Base-by-base conservation (phyloP, 2,329 filamentous ascomycete genomes). In the Cladosporium sp. region DNA sequence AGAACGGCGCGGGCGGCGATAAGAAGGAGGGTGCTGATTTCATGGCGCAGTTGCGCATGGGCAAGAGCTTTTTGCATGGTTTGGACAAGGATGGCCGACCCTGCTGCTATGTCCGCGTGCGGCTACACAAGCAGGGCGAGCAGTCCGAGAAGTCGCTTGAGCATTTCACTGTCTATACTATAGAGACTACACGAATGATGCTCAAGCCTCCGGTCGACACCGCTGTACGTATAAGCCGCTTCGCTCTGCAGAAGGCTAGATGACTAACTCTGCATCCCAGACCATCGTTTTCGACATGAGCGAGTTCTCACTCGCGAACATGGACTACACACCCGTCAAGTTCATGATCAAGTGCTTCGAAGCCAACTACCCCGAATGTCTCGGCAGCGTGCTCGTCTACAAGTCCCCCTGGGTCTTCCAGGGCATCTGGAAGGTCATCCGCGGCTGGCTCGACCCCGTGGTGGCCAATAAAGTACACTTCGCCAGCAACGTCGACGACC, bases 321-420 rank as follows among this genome's bases (percentile, higher is more conserved):
- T 98, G 93, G 93, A 98, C 70, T 97, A 97, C 69, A 82, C 87
- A 0, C 92, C 93, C 1, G 89, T 98, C 53, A 98, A 95, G 66
- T 98, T 97, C 73, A 96, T 98, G 86, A 96, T 98, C 71, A 95
- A 95, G 71, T 95, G 91, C 70, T 98, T 98, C 66, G 93, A 98
- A 74, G 93, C 93, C 55, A 97, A 98, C 69, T 98, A 97, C 63
- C 93, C 93, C 0, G 93, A 98, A 70, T 92, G 84, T 44, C 78
- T 98, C 1, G 93, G 92, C 28, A 80, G 86, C 2, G 89, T 97
- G 2, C 80, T 97, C 43, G 89, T 98, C 35, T 93, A 98, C 76
- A 95, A 95, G 70, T 85, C 93, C 0, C 93, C 93, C 3, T 98
- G 93, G 93, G 76, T 98, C 43, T 98, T 98, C 74, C 91, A 95